Evolutionary conservation across 768 basidiomycete genomes (phyloP).

Genomic region (Tylopilus sp.): DNA sequence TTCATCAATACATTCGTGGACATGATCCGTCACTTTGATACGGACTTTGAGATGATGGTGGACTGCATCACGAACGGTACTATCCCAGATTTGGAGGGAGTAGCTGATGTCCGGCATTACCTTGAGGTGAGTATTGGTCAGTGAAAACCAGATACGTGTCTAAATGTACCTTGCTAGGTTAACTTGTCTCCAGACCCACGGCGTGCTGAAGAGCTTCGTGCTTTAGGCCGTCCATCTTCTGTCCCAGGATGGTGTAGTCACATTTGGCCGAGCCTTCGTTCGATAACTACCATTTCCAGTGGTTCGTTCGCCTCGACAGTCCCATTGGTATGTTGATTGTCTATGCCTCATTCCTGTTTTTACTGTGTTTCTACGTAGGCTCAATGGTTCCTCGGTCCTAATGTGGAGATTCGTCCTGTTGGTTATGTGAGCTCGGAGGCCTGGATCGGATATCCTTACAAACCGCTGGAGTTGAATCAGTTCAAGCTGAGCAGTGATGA

Average conservation of each 20-base stretch:
- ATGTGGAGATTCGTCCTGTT: neutral
- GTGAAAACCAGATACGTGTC: neutral
- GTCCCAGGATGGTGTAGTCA: slow-evolving; percentile 10
- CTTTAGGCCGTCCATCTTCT: neutral
- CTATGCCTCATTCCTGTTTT: neutral
- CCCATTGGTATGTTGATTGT: neutral
- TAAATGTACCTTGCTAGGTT: neutral
- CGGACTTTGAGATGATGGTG: slow-evolving; percentile 10
- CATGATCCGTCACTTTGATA: slow-evolving; percentile 8
- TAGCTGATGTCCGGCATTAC: neutral
- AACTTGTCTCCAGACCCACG: slow-evolving; percentile 1
- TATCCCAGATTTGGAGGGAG: no score
- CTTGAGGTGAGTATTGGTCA: neutral
- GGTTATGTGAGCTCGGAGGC: neutral
- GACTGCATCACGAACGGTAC: slow-evolving; percentile 12
- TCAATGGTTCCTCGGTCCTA: neutral
- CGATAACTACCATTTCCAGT: no score
- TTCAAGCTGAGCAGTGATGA: neutral
- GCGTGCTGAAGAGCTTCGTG: slow-evolving; percentile 11
- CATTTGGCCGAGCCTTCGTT: neutral
- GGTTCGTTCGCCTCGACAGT: no score
- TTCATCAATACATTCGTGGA: slow-evolving; percentile 14
- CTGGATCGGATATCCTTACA: neutral
- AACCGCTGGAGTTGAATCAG: neutral
- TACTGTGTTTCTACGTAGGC: neutral